Base-by-base conservation (phyloP, 2,329 filamentous ascomycete species). In the Penicillium freii region DNA sequence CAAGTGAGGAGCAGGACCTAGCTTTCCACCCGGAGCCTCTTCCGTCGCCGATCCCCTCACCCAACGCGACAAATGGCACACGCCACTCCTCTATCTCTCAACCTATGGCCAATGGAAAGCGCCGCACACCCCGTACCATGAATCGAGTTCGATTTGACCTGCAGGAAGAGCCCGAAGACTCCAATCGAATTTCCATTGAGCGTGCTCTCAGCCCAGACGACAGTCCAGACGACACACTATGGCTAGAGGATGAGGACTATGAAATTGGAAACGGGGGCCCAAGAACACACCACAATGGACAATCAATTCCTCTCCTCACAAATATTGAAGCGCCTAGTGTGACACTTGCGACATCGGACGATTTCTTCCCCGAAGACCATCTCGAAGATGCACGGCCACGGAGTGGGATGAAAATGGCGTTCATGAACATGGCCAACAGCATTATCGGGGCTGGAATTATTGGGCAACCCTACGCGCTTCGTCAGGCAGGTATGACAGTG, bases 391-490 rank as follows among this genome's bases (percentile, higher is more conserved):
- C 84, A 21, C 83, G 92, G 56, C 92, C 93, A 46, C 93, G 93
- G 77, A 96, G 91, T 57, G 89, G 89, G 5, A 82, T 97, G 77
- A 82, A 84, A 61, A 91, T 89, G 72, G 93, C 94, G 3, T 97
- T 99, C 66, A 96, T 97, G 92, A 99, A 99, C 77, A 99, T 99
- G 94, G 93, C 94, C 62, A 99, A 99, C 79, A 95, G 90, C 68
- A 99, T 99, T 73, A 97, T 99, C 60, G 86, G 86, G 31, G 86
- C 86, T 31, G 86, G 86, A 2, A 88, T 88, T 58, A 88, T 88
- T 66, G 86, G 90, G 4, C 94, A 99, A 77, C 92, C 94, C 13
- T 99, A 97, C 76, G 94, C 94, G n/a, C 88, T 99, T 71, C 86
- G 86, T 57, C 92, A 97, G 78, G 94, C 94, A 8, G 94, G 94